phyloP scores from a whole-genome alignment of 805 yeast species.

The Candida krabiensis region DNA sequence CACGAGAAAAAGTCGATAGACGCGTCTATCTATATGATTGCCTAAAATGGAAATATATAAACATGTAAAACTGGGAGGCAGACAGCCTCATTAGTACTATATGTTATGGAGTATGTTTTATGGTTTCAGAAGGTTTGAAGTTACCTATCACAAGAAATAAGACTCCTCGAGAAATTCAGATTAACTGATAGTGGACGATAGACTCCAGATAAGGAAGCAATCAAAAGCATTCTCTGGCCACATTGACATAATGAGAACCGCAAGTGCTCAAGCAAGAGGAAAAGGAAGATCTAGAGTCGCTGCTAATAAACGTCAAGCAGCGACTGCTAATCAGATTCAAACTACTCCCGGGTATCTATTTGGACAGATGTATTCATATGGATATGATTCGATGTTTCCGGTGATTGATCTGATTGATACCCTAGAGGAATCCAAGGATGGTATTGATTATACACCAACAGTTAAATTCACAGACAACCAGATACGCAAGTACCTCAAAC shows the following conservation, averaged over 20 bases:
- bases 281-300: too few species aligned
- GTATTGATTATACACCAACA: slow-evolving; percentile 18
- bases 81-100: too few species aligned
- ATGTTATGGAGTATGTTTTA: too few species aligned
- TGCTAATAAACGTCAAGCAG: background rate
- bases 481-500: slow-evolving; percentile 15
- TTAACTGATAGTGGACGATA: too few species aligned
- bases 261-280: too few species aligned
- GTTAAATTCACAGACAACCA: slow-evolving; percentile 3
- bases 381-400: slow-evolving; percentile 19
- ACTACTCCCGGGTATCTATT: background rate
- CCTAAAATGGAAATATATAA: slow-evolving; percentile 8
- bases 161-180: too few species aligned
- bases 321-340: background rate
- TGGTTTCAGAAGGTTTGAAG: too few species aligned
- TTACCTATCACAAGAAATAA: too few species aligned
- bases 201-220: too few species aligned
- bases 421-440: slow-evolving; percentile 14
- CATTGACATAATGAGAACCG: too few species aligned
- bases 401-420: slow-evolving; percentile 5
- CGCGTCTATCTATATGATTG: background rate
- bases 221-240: too few species aligned
- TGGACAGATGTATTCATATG: slow-evolving; percentile 1
- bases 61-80: too few species aligned
- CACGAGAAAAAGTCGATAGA: background rate